Conservation (phyloP, 176 grass and related monocot species). For the Leersia perrieri region DNA sequence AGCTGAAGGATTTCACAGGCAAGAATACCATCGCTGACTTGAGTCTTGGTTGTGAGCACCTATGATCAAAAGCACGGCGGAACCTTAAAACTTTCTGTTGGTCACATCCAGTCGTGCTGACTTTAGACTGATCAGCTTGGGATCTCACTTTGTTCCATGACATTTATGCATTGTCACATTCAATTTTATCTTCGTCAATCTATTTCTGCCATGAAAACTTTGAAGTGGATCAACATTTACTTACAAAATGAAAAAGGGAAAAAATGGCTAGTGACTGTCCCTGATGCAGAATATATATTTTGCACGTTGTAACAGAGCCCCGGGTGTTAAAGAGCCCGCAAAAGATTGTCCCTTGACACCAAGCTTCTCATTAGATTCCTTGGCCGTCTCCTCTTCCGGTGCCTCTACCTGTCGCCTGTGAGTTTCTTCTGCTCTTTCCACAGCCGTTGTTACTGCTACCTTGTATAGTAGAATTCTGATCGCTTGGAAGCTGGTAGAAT, state of each 20-base stretch:
- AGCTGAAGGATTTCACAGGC: conserved; percentile 12
- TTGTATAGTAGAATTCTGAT: neutral
- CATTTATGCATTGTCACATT: neutral
- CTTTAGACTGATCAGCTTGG: neutral
- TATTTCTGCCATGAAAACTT: neutral
- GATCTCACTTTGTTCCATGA: neutral
- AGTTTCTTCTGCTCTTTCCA: neutral
- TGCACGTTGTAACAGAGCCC: neutral
- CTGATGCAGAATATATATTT: neutral
- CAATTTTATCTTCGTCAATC: neutral
- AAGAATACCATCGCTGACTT: neutral
- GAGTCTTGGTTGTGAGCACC: conserved; percentile 6
- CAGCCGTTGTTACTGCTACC: no score
- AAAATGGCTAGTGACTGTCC: neutral
- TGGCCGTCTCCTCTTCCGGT: neutral
- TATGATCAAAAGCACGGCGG: conserved; percentile 8
- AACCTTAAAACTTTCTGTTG: neutral
- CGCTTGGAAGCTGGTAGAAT: neutral
- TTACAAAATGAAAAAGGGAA: neutral
- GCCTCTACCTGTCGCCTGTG: no score
- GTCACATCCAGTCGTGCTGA: neutral
- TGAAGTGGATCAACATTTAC: neutral
- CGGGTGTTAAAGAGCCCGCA: neutral
- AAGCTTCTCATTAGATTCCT: neutral
- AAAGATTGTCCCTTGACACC: neutral